These are phyloP conservation scores for Lasiodiplodia theobromae DNA, from an alignment of 2,329 filamentous ascomycete genomes.

Conservation along the genomic window DNA sequence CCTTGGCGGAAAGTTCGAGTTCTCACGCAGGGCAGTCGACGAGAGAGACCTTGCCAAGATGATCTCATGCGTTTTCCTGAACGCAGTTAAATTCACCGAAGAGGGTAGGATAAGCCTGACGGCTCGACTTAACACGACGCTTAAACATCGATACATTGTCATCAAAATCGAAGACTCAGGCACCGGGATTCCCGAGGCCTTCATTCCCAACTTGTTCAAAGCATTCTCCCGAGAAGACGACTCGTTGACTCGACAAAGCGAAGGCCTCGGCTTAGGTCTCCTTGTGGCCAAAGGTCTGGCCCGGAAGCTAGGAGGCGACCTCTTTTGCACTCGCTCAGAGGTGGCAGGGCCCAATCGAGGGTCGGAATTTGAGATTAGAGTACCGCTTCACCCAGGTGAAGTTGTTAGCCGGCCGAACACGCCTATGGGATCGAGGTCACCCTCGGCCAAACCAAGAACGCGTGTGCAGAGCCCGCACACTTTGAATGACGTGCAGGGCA, in stretches of 20 bases:
- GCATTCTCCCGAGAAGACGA: conserved; percentile 74
- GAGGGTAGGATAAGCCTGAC: conserved; percentile 65
- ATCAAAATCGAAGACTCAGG: conserved; percentile 72
- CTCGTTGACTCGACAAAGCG: conserved; percentile 70
- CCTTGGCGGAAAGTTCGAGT: conserved; percentile 29
- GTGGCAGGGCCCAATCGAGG: conserved; percentile 67
- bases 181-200: conserved; percentile 71
- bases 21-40: conserved; percentile 52
- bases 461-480: conserved; percentile 22
- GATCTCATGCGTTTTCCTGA: conserved; percentile 69
- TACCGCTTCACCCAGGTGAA: conserved; percentile 65
- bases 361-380: conserved; percentile 72
- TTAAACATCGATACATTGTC: conserved; percentile 61
- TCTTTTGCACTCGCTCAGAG: conserved; percentile 69
- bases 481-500: conserved; percentile 10
- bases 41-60: conserved; percentile 70
- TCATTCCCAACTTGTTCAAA: conserved; percentile 71
- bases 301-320: conserved; percentile 72
- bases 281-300: conserved; percentile 76
- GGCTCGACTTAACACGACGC: conserved; percentile 56
- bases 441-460: conserved; percentile 29
- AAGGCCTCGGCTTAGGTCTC: conserved; percentile 72
- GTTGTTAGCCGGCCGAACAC: conserved; percentile 33
- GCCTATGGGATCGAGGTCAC: conserved; percentile 16
- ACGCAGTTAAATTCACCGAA: conserved; percentile 76